A percentile compares a stretch with the other conserved stretches of the same genome.
phyloP scores from a whole-genome alignment of 257 asterid species.

The Coffea eugenioides region DNA sequence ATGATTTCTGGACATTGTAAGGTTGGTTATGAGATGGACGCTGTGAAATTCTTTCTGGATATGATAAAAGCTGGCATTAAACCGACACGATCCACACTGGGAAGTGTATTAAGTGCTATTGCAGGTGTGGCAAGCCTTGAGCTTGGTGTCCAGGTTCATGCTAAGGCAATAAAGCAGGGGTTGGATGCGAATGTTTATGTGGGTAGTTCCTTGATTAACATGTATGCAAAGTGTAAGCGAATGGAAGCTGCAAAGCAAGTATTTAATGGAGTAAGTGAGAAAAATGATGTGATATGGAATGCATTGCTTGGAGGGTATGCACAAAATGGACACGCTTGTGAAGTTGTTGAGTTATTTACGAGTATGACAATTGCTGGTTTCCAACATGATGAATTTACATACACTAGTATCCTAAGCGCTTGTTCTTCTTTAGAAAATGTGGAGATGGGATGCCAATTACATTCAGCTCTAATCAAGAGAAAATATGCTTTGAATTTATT shows the following conservation, averaged over 20 bases:
- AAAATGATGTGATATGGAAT: constrained; percentile 78
- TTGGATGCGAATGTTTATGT: constrained; percentile 69
- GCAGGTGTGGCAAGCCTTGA: constrained; percentile 46
- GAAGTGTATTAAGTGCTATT: constrained; percentile 78
- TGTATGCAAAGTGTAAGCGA: constrained; percentile 79
- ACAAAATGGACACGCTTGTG: constrained; percentile 62
- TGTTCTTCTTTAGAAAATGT: constrained; percentile 60
- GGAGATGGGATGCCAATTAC: constrained; percentile 62
- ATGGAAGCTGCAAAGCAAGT: constrained; percentile 68
- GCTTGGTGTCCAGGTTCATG: constrained; percentile 81
- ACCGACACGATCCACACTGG: constrained; percentile 84
- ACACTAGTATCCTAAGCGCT: constrained; percentile 84
- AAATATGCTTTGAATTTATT: constrained; percentile 55
- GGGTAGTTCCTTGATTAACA: constrained; percentile 82
- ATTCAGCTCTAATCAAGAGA: constrained; percentile 59
- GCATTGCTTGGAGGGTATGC: constrained; percentile 78
- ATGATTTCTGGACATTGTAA: constrained; percentile 85
- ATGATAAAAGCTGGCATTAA: constrained; percentile 55
- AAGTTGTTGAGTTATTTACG: constrained; percentile 55
- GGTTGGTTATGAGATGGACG: constrained; percentile 60
- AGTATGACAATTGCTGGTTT: constrained; percentile 49
- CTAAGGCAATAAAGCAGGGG: constrained; percentile 71
- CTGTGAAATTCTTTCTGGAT: constrained; percentile 48
- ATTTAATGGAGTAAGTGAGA: constrained; percentile 55
- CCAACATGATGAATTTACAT: constrained; percentile 74